phyloP scores from a whole-genome alignment of 306 rosid species.

The Canavalia gladiata region DNA sequence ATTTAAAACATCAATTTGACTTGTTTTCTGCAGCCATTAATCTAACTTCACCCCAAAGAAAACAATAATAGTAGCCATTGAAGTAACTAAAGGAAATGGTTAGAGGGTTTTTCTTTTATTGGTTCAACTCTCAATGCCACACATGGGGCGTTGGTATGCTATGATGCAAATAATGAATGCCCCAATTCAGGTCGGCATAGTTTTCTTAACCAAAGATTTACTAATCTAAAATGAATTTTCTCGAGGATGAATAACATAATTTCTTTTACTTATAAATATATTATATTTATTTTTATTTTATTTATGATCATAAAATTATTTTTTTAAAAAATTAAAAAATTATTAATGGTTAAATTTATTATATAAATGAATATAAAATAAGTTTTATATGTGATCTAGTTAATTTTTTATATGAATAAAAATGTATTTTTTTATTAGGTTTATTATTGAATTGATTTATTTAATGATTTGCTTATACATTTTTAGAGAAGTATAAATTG shows the following conservation, averaged over 20 bases:
- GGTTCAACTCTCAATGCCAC: constrained; percentile 15
- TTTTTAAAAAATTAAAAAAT: no score
- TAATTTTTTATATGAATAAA: no score
- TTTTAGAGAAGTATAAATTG: no score
- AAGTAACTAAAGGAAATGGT: constrained; percentile 43
- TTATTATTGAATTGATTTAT: no score
- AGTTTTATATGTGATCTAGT: no score
- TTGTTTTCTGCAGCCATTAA: constrained; percentile 28
- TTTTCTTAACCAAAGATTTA: not conserved
- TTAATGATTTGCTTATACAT: no score
- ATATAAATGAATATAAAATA: no score
- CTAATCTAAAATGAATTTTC: not conserved
- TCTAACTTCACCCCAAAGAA: not conserved
- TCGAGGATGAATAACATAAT: not conserved
- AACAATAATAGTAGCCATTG: constrained; percentile 6
- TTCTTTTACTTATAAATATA: no score
- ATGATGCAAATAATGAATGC: not conserved
- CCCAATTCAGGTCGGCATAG: constrained; percentile 21
- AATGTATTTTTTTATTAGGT: no score
- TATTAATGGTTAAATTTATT: no score
- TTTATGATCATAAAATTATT: no score
- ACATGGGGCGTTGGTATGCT: not conserved
- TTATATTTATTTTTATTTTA: no score
- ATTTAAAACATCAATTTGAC: constrained; percentile 25
- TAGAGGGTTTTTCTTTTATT: constrained; percentile 18